Percentiles rank a stretch among this genome's conserved stretches.
Conservation (phyloP, 2,329 filamentous ascomycete species). For the Clarireedia homoeocarpa region DNA sequence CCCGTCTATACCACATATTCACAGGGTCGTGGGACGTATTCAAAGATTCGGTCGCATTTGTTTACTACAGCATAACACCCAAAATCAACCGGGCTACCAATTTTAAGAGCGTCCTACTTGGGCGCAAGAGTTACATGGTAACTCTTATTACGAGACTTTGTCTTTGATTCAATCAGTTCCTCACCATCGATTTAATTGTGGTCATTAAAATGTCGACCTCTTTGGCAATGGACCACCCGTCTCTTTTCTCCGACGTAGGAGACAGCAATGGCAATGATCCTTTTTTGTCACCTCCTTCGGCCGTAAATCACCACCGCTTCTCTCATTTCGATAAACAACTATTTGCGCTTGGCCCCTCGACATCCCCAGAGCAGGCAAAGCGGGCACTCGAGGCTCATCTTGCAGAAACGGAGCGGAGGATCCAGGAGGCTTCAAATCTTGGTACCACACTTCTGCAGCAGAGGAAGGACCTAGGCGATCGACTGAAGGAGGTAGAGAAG, state of each 20-base stretch:
- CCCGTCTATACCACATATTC: background rate
- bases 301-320: conserved; percentile 66
- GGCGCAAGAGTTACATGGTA: conserved; percentile 7
- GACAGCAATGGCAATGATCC: conserved; percentile 34
- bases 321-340: conserved; percentile 75
- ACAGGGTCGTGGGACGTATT: background rate
- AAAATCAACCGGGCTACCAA: background rate
- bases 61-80: conserved; percentile 2
- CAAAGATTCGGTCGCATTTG: background rate
- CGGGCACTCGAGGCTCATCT: conserved; percentile 86
- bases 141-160: conserved; percentile 3
- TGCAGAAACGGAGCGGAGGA: conserved; percentile 81
- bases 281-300: conserved; percentile 44
- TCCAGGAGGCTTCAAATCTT: conserved; percentile 84
- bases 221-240: conserved; percentile 22
- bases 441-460: conserved; percentile 84
- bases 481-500: conserved; percentile 76
- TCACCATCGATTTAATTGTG: conserved; percentile 3
- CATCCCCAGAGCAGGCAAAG: conserved; percentile 81
- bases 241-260: conserved; percentile 17
- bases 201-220: conserved; percentile 30
- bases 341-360: conserved; percentile 66
- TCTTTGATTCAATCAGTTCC: background rate
- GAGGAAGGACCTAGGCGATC: conserved; percentile 72
- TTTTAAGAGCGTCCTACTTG: conserved; percentile 6